These are phyloP conservation scores for Metschnikowia bowlesiae DNA, from an alignment of 805 yeast genomes.

Conservation along the genomic window DNA sequence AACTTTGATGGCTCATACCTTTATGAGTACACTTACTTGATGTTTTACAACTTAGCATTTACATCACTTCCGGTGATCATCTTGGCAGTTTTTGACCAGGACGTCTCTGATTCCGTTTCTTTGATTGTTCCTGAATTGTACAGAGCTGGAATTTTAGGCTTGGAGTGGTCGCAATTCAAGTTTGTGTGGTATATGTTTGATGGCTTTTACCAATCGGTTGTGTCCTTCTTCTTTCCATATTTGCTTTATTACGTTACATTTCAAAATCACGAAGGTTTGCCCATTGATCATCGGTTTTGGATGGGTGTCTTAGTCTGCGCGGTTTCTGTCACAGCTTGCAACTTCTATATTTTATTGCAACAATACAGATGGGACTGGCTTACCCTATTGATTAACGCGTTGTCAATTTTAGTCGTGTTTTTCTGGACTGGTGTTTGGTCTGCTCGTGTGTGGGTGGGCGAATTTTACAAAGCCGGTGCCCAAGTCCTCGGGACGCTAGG, in stretches of 20 bases:
- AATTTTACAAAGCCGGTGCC: constrained; percentile 61
- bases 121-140: constrained; percentile 72
- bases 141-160: constrained; percentile 64
- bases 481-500: constrained; percentile 56
- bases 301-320: constrained; percentile 61
- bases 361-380: constrained; percentile 81
- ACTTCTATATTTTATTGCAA: constrained; percentile 60
- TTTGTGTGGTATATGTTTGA: constrained; percentile 73
- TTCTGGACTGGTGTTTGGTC: constrained; percentile 85
- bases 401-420: constrained; percentile 56
- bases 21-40: constrained; percentile 72
- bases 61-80: constrained; percentile 79
- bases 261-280: constrained; percentile 49
- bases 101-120: constrained; percentile 66
- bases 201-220: constrained; percentile 70
- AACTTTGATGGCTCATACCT: constrained; percentile 77
- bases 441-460: constrained; percentile 45
- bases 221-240: constrained; percentile 73
- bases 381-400: constrained; percentile 44
- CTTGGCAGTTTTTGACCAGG: constrained; percentile 77
- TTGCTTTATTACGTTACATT: constrained; percentile 33
- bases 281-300: constrained; percentile 64
- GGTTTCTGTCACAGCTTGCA: constrained; percentile 60
- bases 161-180: constrained; percentile 66
- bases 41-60: constrained; percentile 78